Percentiles rank a stretch among this genome's conserved stretches.
Conservation (phyloP, 768 basidiomycete genomes). For the Lyophyllum atratum region DNA sequence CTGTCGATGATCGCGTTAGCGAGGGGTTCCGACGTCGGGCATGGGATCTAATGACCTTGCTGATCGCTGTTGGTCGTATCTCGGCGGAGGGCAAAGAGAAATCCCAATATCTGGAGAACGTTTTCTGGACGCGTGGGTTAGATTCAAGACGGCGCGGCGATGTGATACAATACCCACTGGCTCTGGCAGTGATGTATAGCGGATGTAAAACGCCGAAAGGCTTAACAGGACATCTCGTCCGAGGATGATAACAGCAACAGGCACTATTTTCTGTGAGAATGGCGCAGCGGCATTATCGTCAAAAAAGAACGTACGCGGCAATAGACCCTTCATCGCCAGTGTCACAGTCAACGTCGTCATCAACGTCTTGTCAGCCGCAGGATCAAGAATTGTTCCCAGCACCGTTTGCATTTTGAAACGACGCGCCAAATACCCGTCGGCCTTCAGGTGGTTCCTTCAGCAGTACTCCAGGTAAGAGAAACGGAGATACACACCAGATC, state of each 20-base stretch:
- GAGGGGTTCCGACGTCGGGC: background rate
- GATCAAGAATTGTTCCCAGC: conserved; percentile 94
- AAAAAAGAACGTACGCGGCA: conserved; percentile 67
- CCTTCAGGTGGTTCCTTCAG: conserved; percentile 44
- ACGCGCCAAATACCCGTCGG: conserved; percentile 90
- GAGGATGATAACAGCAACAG: conserved; percentile 82
- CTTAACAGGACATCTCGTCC: conserved; percentile 88
- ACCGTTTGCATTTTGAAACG: conserved; percentile 86
- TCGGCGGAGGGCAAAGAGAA: conserved; percentile 95
- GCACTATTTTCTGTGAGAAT: conserved; percentile 50
- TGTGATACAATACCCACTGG: conserved; percentile 59
- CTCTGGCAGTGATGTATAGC: conserved; percentile 84
- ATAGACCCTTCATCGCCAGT: conserved; percentile 76
- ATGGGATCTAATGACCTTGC: conserved; percentile 61
- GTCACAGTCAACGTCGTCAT: conserved; percentile 94
- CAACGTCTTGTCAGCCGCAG: conserved; percentile 93
- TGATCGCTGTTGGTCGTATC: conserved; percentile 90
- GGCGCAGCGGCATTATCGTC: background rate
- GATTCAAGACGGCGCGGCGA: background rate
- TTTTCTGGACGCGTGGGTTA: conserved; percentile 62
- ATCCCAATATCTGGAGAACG: conserved; percentile 92
- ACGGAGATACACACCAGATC: conserved; percentile 68
- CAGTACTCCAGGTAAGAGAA: conserved; percentile 7
- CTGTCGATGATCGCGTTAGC: conserved; percentile 36
- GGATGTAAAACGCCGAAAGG: conserved; percentile 89